Conservation (phyloP, 371 early-diverging fungal genomes). For the Mucor irregularis region DNA sequence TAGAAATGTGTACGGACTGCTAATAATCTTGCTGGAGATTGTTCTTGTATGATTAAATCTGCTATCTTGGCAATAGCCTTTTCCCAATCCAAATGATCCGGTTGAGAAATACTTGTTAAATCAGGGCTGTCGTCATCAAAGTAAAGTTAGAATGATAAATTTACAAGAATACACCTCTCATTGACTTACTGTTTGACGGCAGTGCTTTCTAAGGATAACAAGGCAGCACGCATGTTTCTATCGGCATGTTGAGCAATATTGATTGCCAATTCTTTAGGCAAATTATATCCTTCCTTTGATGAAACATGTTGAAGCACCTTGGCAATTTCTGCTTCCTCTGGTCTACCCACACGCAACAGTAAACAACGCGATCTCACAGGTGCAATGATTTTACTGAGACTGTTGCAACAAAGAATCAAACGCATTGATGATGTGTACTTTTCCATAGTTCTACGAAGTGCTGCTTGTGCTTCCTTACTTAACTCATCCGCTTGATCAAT, state of each 20-base stretch:
- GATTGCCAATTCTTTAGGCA: conserved; percentile 68
- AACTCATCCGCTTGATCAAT: conserved; percentile 97
- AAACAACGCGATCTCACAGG: conserved; percentile 97
- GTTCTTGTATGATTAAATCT: conserved; percentile 68
- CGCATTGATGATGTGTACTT: conserved; percentile 95
- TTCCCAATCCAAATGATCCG: conserved; percentile 92
- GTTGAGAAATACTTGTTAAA: conserved; percentile 50
- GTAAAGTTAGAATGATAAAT: conserved; percentile 28
- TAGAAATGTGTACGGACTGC: conserved; percentile 81
- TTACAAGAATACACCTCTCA: background rate
- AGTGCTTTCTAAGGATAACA: conserved; percentile 90
- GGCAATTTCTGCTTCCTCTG: conserved; percentile 69
- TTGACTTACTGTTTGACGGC: conserved; percentile 67
- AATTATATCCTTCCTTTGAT: conserved; percentile 70
- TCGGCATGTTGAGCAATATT: conserved; percentile 71
- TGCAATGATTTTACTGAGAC: conserved; percentile 90
- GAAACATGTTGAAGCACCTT: conserved; percentile 72
- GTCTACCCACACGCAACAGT: conserved; percentile 88
- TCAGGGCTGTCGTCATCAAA: conserved; percentile 19
- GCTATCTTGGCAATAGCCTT: conserved; percentile 71
- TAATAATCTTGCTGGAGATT: conserved; percentile 71
- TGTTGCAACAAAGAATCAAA: conserved; percentile 92
- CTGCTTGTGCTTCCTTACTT: conserved; percentile 96
- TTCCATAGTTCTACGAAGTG: conserved; percentile 99
- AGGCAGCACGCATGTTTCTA: conserved; percentile 89